Percentiles rank a stretch among this genome's conserved stretches.
These are phyloP conservation scores for Penicillium sp. DNA, from an alignment of 2,329 filamentous ascomycete genomes.

Conservation along the genomic window DNA sequence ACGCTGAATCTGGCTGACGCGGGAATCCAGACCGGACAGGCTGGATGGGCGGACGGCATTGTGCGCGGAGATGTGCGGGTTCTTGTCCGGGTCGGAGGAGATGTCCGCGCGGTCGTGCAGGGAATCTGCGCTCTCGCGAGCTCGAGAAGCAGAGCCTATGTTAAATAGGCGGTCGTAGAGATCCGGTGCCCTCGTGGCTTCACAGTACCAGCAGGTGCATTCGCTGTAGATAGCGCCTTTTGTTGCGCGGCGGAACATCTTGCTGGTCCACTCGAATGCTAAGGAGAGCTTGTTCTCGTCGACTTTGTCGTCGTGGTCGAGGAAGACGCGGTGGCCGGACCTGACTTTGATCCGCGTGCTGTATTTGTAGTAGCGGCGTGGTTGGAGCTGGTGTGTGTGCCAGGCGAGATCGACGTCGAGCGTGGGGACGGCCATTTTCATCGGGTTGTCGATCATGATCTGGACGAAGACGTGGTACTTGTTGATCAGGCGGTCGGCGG, in stretches of 20 bases:
- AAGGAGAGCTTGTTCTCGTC: constrained; percentile 65
- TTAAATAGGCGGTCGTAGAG: constrained; percentile 47
- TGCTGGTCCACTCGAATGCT: constrained; percentile 72
- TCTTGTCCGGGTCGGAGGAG: constrained; percentile 55
- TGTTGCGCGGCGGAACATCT: constrained; percentile 66
- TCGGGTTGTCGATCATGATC: constrained; percentile 42
- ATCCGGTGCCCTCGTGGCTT: constrained; percentile 64
- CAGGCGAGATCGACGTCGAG: constrained; percentile 40
- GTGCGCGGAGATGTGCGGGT: constrained; percentile 73
- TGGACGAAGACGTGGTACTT: constrained; percentile 51
- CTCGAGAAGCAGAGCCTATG: constrained; percentile 52
- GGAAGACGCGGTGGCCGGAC: constrained; percentile 52
- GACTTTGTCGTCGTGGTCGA: constrained; percentile 85
- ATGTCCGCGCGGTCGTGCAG: constrained; percentile 45
- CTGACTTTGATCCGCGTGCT: constrained; percentile 48
- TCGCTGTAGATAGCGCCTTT: constrained; percentile 59
- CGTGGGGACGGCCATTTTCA: constrained; percentile 34
- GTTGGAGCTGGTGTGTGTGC: constrained; percentile 38
- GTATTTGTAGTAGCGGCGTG: constrained; percentile 42
- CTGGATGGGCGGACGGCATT: constrained; percentile 58
- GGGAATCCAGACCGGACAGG: constrained; percentile 18
- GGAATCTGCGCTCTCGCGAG: constrained; percentile 53
- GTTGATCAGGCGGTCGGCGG: constrained; percentile 63
- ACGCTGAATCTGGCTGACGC: constrained; percentile 24
- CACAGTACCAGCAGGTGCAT: constrained; percentile 61